Evolutionary conservation across 2,329 filamentous ascomycete species (phyloP), one percentile per base, ranked within the genome.

Genomic region (Clonostachys byssicola): DNA sequence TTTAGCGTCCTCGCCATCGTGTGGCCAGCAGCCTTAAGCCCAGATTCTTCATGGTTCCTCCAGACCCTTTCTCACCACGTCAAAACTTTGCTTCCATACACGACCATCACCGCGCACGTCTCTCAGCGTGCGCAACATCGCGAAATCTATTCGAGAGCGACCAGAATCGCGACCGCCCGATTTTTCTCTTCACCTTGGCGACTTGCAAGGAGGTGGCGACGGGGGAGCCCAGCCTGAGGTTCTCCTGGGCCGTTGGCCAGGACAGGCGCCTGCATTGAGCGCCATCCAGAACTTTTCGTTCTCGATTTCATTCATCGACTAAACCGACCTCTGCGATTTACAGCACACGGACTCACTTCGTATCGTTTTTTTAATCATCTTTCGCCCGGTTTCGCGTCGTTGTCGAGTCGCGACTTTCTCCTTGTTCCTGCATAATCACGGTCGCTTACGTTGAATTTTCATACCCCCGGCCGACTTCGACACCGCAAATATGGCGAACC

Each of bases 401-500:
- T 13, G 30, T 20, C 40, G 43, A 50, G 49, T 38, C 49, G 49
- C 49, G 49, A 30, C 23, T 50, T 45, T 49, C 50, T 49, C 35
- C 50, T 45, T 53, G 46, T 30, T 30, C 23, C 23, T 30, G 23
- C 23, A 30, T 30, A 30, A 30, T 30, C 50, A 47, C 56, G 51
- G 48, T 53, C 53, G 44, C 47, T 51, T 44, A 49, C 41, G 23
- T 51, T 44, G 23, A 49, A 56, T 44, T 42, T 40, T 54, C 50
- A 48, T 54, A 52, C 45, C 50, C 53, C 47, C 63, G 23, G 9
- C 23, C 23, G 23, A 30, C 23, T 30, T 30, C 23, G 23, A 30
- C 23, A 30, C 57, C 63, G 66, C 66, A 72, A 89, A 62, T 63
- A 96, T 99, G 94, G 82, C 92, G 75, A 95, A 95, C 73, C 85